Conservation (phyloP, 306 rosid genomes). For the Lupinus albus region DNA sequence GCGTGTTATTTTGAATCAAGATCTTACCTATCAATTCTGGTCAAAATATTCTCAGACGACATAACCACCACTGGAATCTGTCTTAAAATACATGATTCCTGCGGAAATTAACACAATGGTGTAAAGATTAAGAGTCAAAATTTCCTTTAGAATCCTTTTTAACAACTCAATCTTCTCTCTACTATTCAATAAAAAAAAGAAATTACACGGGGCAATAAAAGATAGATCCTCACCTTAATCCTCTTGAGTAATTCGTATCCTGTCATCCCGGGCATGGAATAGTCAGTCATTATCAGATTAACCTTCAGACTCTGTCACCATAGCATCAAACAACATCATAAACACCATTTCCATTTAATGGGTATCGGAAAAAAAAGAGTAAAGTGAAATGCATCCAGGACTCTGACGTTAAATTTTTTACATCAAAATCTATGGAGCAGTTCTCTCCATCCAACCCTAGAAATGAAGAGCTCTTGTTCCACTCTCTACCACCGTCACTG, state of each 20-base stretch:
- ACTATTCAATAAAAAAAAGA: background rate
- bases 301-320: conserved; percentile 70
- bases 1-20: conserved; percentile 9
- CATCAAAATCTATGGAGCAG: conserved; percentile 67
- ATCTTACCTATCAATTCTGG: conserved; percentile 85
- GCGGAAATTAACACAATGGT: conserved; percentile 41
- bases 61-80: conserved; percentile 94
- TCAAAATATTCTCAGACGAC: conserved; percentile 88
- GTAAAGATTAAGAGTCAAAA: conserved; percentile 4
- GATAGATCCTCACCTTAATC: conserved; percentile 67
- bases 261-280: conserved; percentile 99
- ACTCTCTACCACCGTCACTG: conserved; percentile 91
- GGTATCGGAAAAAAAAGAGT: background rate
- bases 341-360: conserved; percentile 22
- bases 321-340: conserved; percentile 40
- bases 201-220: background rate
- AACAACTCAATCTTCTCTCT: background rate
- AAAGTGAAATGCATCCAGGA: background rate
- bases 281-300: conserved; percentile 92
- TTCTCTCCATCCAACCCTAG: conserved; percentile 86
- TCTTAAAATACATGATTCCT: conserved; percentile 83
- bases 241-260: conserved; percentile 88
- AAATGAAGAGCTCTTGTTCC: conserved; percentile 88
- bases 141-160: background rate
- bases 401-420: conserved; percentile 43